Evolutionary conservation across 73 alveolate species (phyloP).

Genomic region (Stentor coeruleus): DNA sequence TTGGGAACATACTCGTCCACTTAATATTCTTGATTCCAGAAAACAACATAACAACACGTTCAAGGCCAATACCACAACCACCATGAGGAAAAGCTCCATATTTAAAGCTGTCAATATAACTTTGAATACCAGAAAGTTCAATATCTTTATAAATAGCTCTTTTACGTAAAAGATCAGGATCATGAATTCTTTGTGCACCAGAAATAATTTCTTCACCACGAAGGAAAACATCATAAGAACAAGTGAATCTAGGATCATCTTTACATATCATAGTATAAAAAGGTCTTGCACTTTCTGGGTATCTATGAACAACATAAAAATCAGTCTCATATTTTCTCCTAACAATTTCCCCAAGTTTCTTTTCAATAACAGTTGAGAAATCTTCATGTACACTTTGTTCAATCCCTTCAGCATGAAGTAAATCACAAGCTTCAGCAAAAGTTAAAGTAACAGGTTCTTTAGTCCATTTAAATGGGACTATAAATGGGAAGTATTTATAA

Average conservation of each 20-base stretch:
- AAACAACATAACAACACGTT: constrained; percentile 97
- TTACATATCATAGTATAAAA: constrained; percentile 99
- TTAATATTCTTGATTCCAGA: constrained; percentile 90
- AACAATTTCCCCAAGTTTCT: constrained; percentile 89
- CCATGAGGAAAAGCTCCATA: constrained; percentile 99
- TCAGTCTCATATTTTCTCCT: constrained; percentile 95
- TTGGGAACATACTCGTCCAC: constrained; percentile 96
- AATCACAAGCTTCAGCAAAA: constrained; percentile 85
- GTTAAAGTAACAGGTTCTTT: constrained; percentile 77
- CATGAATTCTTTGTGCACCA: constrained; percentile 99
- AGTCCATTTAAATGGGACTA: constrained; percentile 50
- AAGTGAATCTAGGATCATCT: constrained; percentile 89
- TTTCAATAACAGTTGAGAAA: constrained; percentile 88
- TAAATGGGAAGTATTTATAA: constrained; percentile 85
- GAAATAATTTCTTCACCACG: constrained; percentile 99
- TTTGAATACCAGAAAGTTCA: constrained; percentile 68
- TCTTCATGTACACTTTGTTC: constrained; percentile 79
- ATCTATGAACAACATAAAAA: constrained; percentile 93
- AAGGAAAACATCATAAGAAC: constrained; percentile 98
- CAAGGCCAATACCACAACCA: constrained; percentile 99
- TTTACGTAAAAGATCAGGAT: constrained; percentile 44
- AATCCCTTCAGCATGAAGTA: constrained; percentile 84
- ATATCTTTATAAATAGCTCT: constrained; percentile 74
- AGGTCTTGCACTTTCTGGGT: constrained; percentile 98
- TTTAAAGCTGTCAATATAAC: constrained; percentile 91